Base-by-base conservation (phyloP, 2,329 filamentous ascomycete species). In the Pyrenophora tritici-repentis region DNA sequence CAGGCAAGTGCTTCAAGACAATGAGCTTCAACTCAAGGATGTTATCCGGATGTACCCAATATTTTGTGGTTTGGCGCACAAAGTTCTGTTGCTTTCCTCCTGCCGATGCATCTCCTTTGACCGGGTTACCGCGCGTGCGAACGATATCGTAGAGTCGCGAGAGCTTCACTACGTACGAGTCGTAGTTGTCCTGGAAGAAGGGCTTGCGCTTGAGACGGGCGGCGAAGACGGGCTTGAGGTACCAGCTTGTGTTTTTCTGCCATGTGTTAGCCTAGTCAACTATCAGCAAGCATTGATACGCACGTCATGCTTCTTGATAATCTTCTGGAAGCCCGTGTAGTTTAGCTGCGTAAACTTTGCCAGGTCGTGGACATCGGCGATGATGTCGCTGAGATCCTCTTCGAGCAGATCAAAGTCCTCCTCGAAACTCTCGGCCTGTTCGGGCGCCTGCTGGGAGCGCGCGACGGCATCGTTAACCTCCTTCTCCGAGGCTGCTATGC, bases 291-390 rank as follows among this genome's bases (percentile, higher is more conserved):
- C 26, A 36, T 6, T 4, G 4, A 31, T 17, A 42, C 88, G 64
- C 75, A 93, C 90, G 78, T 97, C 94, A 75, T 99, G 94, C 81
- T 99, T 99, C 82, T 99, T 99, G 76, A 99, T 96, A 59, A 99
- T 99, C 81, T 99, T 99, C 80, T 97, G 95, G 73, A 99, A 99
- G 4, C 94, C 94, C 0, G 93, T 97, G 72, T 99, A 99, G 77
- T 99, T 99, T 71, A 99, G 79, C 78, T 97, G 93, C 6, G 96
- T 95, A 73, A 96, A 99, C 77, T 97, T 97, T 74, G 94, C 92
- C 53, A 99, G 82, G 68, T 99, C 94, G 75, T 99, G 93, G 17
- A 99, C 94, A 70, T 99, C 93, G 63, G 94, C 94, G 72, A 99
- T 99, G 69, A 99, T 92, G 73, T 99, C 94, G 76, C 91, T 96